Percentiles rank a stretch among this genome's conserved stretches.
Evolutionary conservation across 2,329 filamentous ascomycete species (phyloP).

Genomic region (Claviceps fusiformis): DNA sequence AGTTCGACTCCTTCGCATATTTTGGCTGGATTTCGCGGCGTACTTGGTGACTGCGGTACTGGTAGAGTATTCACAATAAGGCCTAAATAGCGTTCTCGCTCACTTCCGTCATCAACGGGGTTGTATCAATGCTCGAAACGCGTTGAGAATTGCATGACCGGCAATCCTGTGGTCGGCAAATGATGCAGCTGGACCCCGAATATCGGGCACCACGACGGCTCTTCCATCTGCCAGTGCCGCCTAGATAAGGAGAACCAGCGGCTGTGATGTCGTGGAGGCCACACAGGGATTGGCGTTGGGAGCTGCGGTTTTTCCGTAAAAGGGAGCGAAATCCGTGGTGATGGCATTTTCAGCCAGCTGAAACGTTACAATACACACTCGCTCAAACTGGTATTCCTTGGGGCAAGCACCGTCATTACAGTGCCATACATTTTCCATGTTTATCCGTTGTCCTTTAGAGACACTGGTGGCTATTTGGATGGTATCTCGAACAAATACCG

Average conservation of each 20-base stretch:
- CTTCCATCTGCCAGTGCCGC: slow-evolving; percentile 1
- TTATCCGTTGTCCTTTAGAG: background rate
- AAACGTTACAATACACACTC: background rate
- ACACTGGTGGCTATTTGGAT: background rate
- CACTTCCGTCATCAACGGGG: background rate
- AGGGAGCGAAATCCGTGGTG: background rate
- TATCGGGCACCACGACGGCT: background rate
- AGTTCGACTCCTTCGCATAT: background rate
- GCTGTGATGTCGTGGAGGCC: background rate
- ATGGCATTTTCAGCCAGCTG: background rate
- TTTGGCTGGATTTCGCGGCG: background rate
- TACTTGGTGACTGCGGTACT: background rate
- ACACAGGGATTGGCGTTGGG: background rate
- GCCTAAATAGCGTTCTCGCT: background rate
- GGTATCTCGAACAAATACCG: background rate
- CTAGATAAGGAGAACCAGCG: background rate
- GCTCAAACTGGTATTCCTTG: background rate
- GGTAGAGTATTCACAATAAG: background rate
- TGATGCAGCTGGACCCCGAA: background rate
- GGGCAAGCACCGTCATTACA: background rate
- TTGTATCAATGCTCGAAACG: background rate
- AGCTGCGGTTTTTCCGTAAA: background rate
- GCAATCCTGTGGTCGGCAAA: background rate
- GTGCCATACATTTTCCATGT: background rate
- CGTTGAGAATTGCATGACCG: background rate